Percentiles rank a stretch among this genome's conserved stretches.
Evolutionary conservation across 371 early-diverging fungal genomes (phyloP).

Genomic region (Dentiscutata heterogama): DNA sequence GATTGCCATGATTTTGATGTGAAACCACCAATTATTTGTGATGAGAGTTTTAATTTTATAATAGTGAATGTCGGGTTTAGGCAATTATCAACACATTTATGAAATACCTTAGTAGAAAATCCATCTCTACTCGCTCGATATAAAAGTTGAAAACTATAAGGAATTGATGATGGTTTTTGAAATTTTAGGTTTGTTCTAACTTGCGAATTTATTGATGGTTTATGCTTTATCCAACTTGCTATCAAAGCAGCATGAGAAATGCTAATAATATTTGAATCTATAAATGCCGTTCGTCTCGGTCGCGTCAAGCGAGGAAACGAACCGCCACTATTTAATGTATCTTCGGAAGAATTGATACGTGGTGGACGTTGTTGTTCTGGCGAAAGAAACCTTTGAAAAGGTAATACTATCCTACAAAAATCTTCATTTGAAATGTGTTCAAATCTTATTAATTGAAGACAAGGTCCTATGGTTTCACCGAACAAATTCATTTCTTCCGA

Average conservation of each 20-base stretch:
- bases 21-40: too few species aligned
- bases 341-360: too few species aligned
- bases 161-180: too few species aligned
- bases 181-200: too few species aligned
- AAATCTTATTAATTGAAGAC: slow-evolving; percentile 37
- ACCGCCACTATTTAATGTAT: not conserved
- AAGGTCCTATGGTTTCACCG: not conserved
- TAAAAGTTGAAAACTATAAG: too few species aligned
- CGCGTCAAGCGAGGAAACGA: not conserved
- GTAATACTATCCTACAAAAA: slow-evolving; percentile 32
- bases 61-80: too few species aligned
- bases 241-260: slow-evolving; percentile 37
- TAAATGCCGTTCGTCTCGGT: slow-evolving; percentile 6
- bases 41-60: too few species aligned
- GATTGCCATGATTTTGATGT: too few species aligned
- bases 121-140: slow-evolving; percentile 45
- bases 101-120: slow-evolving; percentile 40
- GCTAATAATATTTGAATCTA: slow-evolving; percentile 42
- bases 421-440: slow-evolving; percentile 23
- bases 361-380: not conserved
- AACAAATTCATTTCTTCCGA: slow-evolving; percentile 4
- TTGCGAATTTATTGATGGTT: not conserved
- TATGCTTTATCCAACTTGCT: slow-evolving; percentile 43
- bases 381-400: slow-evolving; percentile 16
- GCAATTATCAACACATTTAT: not conserved